Evolutionary conservation across 2,329 filamentous ascomycete genomes (phyloP).

Genomic region (Tolypocladium ovalisporum): DNA sequence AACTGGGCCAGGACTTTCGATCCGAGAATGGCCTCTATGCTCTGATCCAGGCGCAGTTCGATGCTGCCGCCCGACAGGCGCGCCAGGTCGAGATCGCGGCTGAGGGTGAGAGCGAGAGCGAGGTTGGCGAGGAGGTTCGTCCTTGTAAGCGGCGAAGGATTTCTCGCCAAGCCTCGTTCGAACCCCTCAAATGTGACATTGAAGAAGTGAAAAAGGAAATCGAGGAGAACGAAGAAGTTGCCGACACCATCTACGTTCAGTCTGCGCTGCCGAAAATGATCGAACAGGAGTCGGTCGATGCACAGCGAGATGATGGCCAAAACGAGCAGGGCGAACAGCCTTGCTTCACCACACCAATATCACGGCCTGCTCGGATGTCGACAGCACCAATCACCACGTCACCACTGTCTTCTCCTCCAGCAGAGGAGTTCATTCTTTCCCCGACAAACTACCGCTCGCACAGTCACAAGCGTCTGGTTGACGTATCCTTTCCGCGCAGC

Average conservation of each 20-base stretch:
- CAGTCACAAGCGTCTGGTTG: conserved; percentile 10
- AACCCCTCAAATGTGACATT: conserved; percentile 1
- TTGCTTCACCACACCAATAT: conserved; percentile 6
- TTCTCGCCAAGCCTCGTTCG: conserved; percentile 11
- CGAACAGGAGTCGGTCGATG: background rate
- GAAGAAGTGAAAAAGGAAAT: conserved; percentile 10
- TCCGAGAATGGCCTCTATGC: conserved; percentile 64
- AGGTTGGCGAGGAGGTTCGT: conserved; percentile 8
- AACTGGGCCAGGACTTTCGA: conserved; percentile 49
- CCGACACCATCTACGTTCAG: conserved; percentile 5
- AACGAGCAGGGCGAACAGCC: conserved; percentile 1
- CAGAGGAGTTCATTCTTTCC: conserved; percentile 17
- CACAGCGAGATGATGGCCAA: background rate
- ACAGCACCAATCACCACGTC: conserved; percentile 16
- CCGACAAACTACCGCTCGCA: conserved; percentile 13
- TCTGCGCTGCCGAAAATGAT: conserved; percentile 1
- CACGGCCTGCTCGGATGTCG: conserved; percentile 4
- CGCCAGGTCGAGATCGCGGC: conserved; percentile 15
- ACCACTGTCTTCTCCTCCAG: conserved; percentile 26
- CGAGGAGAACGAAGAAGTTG: conserved; percentile 8
- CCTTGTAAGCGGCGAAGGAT: conserved; percentile 22
- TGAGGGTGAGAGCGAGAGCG: conserved; percentile 10
- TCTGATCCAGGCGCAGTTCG: conserved; percentile 57
- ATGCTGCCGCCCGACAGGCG: conserved; percentile 34
- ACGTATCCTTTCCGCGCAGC: conserved; percentile 17